Evolutionary conservation across 441 rosid genomes (phyloP).

Genomic region (California macrophylla): DNA sequence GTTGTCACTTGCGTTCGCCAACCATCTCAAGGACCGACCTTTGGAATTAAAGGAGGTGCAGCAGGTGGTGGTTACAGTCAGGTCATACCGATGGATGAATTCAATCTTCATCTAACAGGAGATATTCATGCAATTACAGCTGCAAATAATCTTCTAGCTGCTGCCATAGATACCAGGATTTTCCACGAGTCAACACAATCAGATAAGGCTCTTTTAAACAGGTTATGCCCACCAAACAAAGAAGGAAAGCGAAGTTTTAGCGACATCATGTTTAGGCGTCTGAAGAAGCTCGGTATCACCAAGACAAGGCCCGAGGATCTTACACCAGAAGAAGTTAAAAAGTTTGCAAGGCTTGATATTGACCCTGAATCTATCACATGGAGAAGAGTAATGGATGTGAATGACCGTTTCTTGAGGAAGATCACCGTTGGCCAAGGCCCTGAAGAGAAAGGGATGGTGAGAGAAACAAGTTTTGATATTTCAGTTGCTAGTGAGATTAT

Average conservation of each 20-base stretch:
- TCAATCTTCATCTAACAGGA: conserved; percentile 91
- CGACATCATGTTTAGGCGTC: conserved; percentile 73
- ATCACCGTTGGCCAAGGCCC: conserved; percentile 86
- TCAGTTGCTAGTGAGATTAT: conserved; percentile 98
- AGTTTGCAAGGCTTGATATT: conserved; percentile 80
- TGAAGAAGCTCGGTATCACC: conserved; percentile 74
- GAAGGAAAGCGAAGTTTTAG: conserved; percentile 73
- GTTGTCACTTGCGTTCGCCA: conserved; percentile 92
- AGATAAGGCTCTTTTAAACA: conserved; percentile 83
- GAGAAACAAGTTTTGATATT: conserved; percentile 92
- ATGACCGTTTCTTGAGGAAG: conserved; percentile 85
- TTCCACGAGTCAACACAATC: conserved; percentile 86
- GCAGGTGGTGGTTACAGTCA: conserved; percentile 99
- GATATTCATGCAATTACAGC: conserved; percentile 98
- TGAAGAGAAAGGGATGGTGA: conserved; percentile 88
- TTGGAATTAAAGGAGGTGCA: conserved; percentile 98
- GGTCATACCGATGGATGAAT: conserved; percentile 97
- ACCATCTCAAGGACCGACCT: conserved; percentile 98
- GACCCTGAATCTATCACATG: conserved; percentile 76
- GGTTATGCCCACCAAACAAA: conserved; percentile 73
- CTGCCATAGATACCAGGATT: conserved; percentile 89
- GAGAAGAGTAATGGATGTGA: conserved; percentile 97
- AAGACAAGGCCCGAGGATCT: conserved; percentile 85
- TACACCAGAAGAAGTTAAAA: conserved; percentile 61
- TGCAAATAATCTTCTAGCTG: conserved; percentile 95